Percentiles rank a stretch among this genome's conserved stretches.
Evolutionary conservation across 2,329 filamentous ascomycete species (phyloP).

Genomic region (Orbilia quercus): DNA sequence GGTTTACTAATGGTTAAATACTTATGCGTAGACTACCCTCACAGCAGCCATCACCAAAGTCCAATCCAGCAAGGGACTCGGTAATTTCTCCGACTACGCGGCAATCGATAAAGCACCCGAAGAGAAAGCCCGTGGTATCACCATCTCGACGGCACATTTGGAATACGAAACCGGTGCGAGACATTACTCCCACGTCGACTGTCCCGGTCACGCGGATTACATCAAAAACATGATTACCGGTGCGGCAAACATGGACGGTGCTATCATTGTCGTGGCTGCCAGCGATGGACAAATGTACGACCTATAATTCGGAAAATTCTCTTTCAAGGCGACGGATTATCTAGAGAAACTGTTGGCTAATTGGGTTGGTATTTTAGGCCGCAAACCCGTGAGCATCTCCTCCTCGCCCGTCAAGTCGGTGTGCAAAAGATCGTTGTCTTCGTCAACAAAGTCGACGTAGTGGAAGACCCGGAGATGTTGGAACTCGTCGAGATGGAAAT

Average conservation of each 20-base stretch:
- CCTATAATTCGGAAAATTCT: slow-evolving; percentile 12
- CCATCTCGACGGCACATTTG: slow-evolving; percentile 97
- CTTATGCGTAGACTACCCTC: slow-evolving; percentile 80
- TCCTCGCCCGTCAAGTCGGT: slow-evolving; percentile 97
- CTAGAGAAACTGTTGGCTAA: background rate
- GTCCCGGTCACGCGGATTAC: slow-evolving; percentile 99
- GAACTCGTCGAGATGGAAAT: slow-evolving; percentile 99
- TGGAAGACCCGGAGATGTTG: slow-evolving; percentile 99
- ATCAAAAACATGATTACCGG: slow-evolving; percentile 99
- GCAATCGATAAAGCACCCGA: slow-evolving; percentile 99
- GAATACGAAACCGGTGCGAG: slow-evolving; percentile 94
- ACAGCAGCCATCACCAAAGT: slow-evolving; percentile 99
- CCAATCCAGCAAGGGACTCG: slow-evolving; percentile 92
- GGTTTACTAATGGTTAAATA: background rate
- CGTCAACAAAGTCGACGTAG: slow-evolving; percentile 98
- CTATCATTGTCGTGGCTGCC: slow-evolving; percentile 97
- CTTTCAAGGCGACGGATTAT: background rate
- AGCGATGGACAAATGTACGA: slow-evolving; percentile 94
- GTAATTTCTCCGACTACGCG: slow-evolving; percentile 96
- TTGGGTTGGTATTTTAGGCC: slow-evolving; percentile 68
- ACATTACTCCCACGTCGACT: slow-evolving; percentile 99
- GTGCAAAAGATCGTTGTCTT: slow-evolving; percentile 98
- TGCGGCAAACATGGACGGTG: slow-evolving; percentile 98
- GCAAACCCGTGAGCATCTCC: slow-evolving; percentile 97
- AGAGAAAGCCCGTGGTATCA: slow-evolving; percentile 99